These are phyloP conservation scores for Teratosphaeria viscida DNA, from an alignment of 2,329 filamentous ascomycete species.

Conservation along the genomic window DNA sequence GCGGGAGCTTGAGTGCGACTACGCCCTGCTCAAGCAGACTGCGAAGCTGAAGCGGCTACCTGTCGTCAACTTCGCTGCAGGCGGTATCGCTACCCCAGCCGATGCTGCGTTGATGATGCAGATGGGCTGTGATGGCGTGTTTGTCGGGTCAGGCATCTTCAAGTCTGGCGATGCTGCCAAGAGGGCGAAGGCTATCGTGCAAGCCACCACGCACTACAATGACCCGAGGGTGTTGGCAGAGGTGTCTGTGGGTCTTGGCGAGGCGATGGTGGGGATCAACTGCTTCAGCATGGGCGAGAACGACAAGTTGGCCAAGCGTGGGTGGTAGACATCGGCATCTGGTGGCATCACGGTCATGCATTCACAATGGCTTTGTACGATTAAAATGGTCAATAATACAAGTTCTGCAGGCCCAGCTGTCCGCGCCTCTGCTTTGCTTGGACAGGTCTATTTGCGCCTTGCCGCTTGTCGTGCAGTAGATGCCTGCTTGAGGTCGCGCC, in stretches of 20 bases:
- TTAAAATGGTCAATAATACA: not conserved
- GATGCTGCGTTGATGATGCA: slow-evolving; percentile 99
- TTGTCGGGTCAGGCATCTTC: slow-evolving; percentile 95
- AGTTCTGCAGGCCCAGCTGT: not conserved
- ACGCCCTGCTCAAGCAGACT: slow-evolving; percentile 70
- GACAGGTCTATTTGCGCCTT: not conserved
- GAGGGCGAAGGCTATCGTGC: slow-evolving; percentile 87
- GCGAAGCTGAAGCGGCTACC: slow-evolving; percentile 79
- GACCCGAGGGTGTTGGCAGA: slow-evolving; percentile 79
- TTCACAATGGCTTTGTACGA: not conserved
- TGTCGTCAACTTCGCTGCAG: slow-evolving; percentile 95
- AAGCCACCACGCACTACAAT: slow-evolving; percentile 82
- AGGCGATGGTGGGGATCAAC: slow-evolving; percentile 96
- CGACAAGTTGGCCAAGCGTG: slow-evolving; percentile 75
- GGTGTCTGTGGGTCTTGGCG: slow-evolving; percentile 79
- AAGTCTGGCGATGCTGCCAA: slow-evolving; percentile 86
- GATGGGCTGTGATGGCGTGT: slow-evolving; percentile 93
- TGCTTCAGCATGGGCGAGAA: slow-evolving; percentile 63
- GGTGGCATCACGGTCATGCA: too few species aligned
- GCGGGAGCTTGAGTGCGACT: slow-evolving; percentile 70
- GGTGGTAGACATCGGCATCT: slow-evolving; percentile 50
- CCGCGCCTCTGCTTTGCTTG: not conserved
- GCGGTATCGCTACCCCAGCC: slow-evolving; percentile 97
- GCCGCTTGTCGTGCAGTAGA: too few species aligned
- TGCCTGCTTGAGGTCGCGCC: too few species aligned